Evolutionary conservation across 345 rosid species (phyloP), one percentile per base, ranked within the genome.

Genomic region (Euphorbia pulcherrima): DNA sequence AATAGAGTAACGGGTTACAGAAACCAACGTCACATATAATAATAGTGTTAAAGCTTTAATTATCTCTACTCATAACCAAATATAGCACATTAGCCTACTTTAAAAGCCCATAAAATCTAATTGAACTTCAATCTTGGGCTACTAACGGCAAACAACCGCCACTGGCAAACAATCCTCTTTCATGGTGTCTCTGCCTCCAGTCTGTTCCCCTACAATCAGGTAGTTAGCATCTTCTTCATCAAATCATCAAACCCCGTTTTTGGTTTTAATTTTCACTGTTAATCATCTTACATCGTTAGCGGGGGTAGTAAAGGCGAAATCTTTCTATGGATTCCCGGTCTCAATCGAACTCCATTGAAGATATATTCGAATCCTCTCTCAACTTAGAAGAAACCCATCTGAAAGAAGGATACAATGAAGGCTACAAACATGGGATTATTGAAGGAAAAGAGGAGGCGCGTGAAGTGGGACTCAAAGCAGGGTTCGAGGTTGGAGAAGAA

Each of bases 401-500:
- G 52, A 79, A 63, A 29, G 83, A 85, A 83, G 94, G 75, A 46
- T 72, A 72, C 27, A 48, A 65, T 1, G 71, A 76, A 70, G 79
- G 97, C 70, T 91, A 75, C 79, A 60, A 46, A 53, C 77, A 78
- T 62, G 96, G 97, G 35, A 58, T 83, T 12, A 69, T 61, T 21
- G 33, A 84, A 3, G 97, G 96, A 27, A 72, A 71, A 39, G 87
- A 89, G 68, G 97, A 88, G 12, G 96, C 81, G 63, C 65, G 74
- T 28, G 79, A 77, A 65, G 83, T 86, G 17, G 99, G 90, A 33
- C 79, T 88, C 39, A 83, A 80, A 78, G 59, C 53, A 2, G 90
- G 99, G 37, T 89, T 87, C 74, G 96, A 84, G 52, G 76, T 79
- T 14, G 97, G 96, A 11, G 94, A 93, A 79, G 89, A 88, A 33